Evolutionary conservation across 1,139 yeast species (phyloP).

Genomic region (Casaregolazyma lundiana): DNA sequence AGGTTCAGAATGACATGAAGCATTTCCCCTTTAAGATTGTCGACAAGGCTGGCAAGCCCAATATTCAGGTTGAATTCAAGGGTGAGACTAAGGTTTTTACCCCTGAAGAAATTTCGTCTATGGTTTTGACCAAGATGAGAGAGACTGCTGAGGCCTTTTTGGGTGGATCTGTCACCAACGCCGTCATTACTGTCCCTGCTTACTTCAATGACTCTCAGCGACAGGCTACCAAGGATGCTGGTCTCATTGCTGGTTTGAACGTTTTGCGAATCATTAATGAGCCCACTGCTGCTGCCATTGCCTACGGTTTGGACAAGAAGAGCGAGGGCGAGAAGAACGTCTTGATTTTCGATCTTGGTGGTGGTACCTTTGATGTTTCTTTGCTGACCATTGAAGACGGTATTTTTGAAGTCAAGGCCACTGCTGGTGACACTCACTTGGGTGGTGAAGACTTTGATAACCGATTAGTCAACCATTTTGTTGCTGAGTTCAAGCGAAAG

Average conservation of each 20-base stretch:
- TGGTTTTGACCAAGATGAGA: conserved; percentile 93
- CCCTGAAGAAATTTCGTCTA: conserved; percentile 93
- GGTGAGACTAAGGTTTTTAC: conserved; percentile 91
- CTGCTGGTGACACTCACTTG: conserved; percentile 99
- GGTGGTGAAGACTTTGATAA: conserved; percentile 99
- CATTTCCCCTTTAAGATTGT: conserved; percentile 95
- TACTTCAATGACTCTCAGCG: conserved; percentile 95
- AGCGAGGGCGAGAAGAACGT: conserved; percentile 77
- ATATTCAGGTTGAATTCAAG: conserved; percentile 86
- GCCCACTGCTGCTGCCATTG: conserved; percentile 97
- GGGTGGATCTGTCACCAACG: conserved; percentile 80
- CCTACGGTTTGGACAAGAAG: conserved; percentile 94
- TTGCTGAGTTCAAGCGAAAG: conserved; percentile 94
- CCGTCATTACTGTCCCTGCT: conserved; percentile 93
- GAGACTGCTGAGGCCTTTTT: conserved; percentile 92
- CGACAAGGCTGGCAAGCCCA: conserved; percentile 81
- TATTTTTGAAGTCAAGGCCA: conserved; percentile 98
- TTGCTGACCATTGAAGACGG: conserved; percentile 96
- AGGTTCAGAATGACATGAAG: conserved; percentile 89
- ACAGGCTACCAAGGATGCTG: conserved; percentile 97
- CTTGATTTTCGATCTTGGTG: conserved; percentile 93
- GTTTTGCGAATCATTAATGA: conserved; percentile 92
- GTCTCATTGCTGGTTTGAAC: conserved; percentile 93
- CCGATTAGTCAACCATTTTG: conserved; percentile 92
- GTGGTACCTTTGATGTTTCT: conserved; percentile 99